These are phyloP conservation scores for Beauveria australis DNA, from an alignment of 2,329 filamentous ascomycete species.

Conservation along the genomic window DNA sequence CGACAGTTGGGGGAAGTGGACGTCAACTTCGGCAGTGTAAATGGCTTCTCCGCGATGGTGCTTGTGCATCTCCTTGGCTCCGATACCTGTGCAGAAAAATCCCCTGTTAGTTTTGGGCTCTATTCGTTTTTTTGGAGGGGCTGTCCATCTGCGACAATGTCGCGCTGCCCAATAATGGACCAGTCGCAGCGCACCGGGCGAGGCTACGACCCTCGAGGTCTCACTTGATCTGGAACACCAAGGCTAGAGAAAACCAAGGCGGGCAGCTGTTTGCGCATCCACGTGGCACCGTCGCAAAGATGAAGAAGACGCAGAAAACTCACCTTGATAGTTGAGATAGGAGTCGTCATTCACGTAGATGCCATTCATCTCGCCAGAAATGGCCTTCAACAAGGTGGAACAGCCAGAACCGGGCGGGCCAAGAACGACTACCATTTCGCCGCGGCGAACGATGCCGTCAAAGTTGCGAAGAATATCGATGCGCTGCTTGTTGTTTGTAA, in stretches of 20 bases:
- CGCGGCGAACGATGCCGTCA: conserved; percentile 56
- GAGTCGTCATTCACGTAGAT: conserved; percentile 60
- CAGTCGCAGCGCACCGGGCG: not conserved
- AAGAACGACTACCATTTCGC: conserved; percentile 65
- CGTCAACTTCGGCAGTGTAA: conserved; percentile 74
- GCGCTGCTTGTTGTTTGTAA: conserved; percentile 44
- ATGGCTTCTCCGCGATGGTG: conserved; percentile 73
- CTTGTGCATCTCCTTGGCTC: conserved; percentile 62
- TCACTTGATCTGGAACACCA: conserved; percentile 1
- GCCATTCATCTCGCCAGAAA: conserved; percentile 71
- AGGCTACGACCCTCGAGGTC: not conserved
- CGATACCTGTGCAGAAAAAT: conserved; percentile 35
- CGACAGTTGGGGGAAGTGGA: conserved; percentile 65
- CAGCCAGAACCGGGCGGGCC: conserved; percentile 63
- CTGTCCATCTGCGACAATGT: conserved; percentile 5
- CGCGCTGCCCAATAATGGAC: not conserved
- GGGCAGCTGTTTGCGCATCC: not conserved
- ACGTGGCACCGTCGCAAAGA: not conserved
- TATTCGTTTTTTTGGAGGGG: not conserved
- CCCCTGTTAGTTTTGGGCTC: not conserved
- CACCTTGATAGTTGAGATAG: conserved; percentile 71
- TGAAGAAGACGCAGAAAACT: not conserved
- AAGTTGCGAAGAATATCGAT: conserved; percentile 59
- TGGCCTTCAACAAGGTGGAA: conserved; percentile 72
- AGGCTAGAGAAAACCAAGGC: not conserved